These are phyloP conservation scores for Citrus glauca DNA, from an alignment of 345 rosid species.

Conservation along the genomic window DNA sequence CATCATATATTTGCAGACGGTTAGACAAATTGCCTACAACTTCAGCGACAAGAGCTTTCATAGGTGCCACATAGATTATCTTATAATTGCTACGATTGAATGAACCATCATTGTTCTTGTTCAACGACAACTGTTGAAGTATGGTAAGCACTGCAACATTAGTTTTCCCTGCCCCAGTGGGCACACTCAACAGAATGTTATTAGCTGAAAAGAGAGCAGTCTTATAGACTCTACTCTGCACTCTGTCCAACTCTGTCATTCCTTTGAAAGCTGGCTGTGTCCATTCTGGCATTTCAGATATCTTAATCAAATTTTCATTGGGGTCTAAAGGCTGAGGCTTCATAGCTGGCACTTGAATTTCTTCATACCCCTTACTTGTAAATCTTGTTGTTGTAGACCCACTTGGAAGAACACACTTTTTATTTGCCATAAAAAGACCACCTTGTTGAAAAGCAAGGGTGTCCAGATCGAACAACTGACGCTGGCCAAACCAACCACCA, in stretches of 20 bases:
- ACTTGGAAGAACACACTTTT: too few species aligned
- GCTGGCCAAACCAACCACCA: too few species aligned
- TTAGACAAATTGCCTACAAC: slow-evolving; percentile 86
- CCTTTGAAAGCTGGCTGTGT: slow-evolving; percentile 93
- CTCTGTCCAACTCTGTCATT: slow-evolving; percentile 87
- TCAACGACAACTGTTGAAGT: slow-evolving; percentile 76
- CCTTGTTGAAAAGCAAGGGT: too few species aligned
- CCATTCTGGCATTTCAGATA: slow-evolving; percentile 85
- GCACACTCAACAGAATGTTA: slow-evolving; percentile 86
- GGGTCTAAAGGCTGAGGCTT: slow-evolving; percentile 36
- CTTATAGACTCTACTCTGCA: slow-evolving; percentile 86
- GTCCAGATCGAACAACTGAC: too few species aligned
- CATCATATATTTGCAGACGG: slow-evolving; percentile 69
- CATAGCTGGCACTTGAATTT: too few species aligned
- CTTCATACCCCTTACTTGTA: too few species aligned
- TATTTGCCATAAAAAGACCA: too few species aligned
- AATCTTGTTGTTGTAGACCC: too few species aligned
- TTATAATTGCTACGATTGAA: slow-evolving; percentile 68
- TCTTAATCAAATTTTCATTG: slow-evolving; percentile 70
- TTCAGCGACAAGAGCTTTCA: slow-evolving; percentile 99
- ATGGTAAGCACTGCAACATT: slow-evolving; percentile 95
- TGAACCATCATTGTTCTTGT: slow-evolving; percentile 63
- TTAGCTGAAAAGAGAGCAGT: slow-evolving; percentile 75
- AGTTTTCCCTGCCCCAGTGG: slow-evolving; percentile 98
- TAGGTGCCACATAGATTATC: slow-evolving; percentile 96